A percentile compares a stretch with the other conserved stretches of the same genome.
phyloP scores from a whole-genome alignment of 495 filamentous ascomycete genomes.

The Astrothelium macrocarpum region DNA sequence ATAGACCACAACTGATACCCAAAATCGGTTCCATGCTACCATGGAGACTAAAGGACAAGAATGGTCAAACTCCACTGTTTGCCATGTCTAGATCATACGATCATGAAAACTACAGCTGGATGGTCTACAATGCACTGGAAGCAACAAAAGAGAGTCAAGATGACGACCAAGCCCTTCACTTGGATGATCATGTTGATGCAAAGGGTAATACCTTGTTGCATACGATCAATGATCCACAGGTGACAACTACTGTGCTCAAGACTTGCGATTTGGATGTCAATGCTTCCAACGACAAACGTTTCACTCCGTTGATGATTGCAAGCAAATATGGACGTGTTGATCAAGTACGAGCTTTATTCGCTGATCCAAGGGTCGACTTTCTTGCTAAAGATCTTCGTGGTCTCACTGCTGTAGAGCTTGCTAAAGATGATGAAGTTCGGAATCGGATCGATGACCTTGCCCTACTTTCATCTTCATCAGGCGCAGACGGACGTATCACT shows the following conservation, averaged over 20 bases:
- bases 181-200: constrained; percentile 85
- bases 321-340: constrained; percentile 96
- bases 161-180: constrained; percentile 68
- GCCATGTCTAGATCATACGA: constrained; percentile 93
- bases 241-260: constrained; percentile 64
- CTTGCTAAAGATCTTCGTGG: constrained; percentile 77
- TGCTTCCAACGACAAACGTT: constrained; percentile 88
- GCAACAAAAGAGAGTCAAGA: constrained; percentile 65
- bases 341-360: constrained; percentile 79
- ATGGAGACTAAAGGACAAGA: constrained; percentile 86
- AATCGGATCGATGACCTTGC: constrained; percentile 93
- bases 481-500: constrained; percentile 71
- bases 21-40: constrained; percentile 67
- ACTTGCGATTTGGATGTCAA: constrained; percentile 90
- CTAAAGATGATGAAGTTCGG: constrained; percentile 95
- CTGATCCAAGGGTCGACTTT: constrained; percentile 77
- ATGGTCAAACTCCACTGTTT: constrained; percentile 93
- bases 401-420: constrained; percentile 89
- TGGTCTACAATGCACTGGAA: constrained; percentile 73
- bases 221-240: constrained; percentile 74
- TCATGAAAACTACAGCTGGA: constrained; percentile 70
- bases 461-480: constrained; percentile 63
- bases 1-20: constrained; percentile 68
- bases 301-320: constrained; percentile 96
- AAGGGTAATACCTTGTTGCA: constrained; percentile 94